A percentile compares a stretch with the other conserved stretches of the same genome.
These are phyloP conservation scores for Hortiboletus rubellus DNA, from an alignment of 1,284 basidiomycete species.

Conservation along the genomic window DNA sequence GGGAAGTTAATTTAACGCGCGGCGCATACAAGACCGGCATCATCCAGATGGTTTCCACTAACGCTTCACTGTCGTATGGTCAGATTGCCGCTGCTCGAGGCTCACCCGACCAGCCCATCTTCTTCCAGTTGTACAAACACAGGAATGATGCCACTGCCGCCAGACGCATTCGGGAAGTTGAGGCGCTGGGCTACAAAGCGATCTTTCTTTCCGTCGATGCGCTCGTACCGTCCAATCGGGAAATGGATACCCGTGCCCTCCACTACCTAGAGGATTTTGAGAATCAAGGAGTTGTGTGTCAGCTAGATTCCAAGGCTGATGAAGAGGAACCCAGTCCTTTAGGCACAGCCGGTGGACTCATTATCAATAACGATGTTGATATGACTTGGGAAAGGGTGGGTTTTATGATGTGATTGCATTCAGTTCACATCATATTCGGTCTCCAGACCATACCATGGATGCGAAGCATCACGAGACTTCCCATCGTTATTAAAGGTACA, in stretches of 20 bases:
- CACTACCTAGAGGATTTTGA: conserved; percentile 65
- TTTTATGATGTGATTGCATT: conserved; percentile 7
- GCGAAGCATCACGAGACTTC: conserved; percentile 70
- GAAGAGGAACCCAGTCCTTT: conserved; percentile 42
- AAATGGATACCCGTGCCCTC: conserved; percentile 70
- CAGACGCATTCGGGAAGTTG: conserved; percentile 71
- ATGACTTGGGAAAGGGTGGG: conserved; percentile 71
- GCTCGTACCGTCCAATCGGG: conserved; percentile 81
- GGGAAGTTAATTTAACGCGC: conserved; percentile 82
- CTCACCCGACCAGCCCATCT: conserved; percentile 64
- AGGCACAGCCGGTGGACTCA: conserved; percentile 65
- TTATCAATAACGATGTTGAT: conserved; percentile 63
- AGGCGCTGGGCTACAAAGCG: conserved; percentile 74
- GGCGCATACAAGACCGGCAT: conserved; percentile 72
- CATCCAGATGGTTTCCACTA: conserved; percentile 88
- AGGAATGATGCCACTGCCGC: conserved; percentile 67
- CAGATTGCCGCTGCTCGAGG: conserved; percentile 66
- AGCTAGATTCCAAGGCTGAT: conserved; percentile 28
- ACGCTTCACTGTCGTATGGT: conserved; percentile 76
- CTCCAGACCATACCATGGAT: conserved; percentile 77
- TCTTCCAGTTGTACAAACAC: conserved; percentile 90
- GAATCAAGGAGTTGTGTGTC: conserved; percentile 33
- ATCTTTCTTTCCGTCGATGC: conserved; percentile 94
- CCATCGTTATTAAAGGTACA: conserved; percentile 81
- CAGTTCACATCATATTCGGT: conserved; percentile 4